These are phyloP conservation scores for Adiantum capillusveneris DNA, from an alignment of 75 land plant genomes.

Conservation along the genomic window DNA sequence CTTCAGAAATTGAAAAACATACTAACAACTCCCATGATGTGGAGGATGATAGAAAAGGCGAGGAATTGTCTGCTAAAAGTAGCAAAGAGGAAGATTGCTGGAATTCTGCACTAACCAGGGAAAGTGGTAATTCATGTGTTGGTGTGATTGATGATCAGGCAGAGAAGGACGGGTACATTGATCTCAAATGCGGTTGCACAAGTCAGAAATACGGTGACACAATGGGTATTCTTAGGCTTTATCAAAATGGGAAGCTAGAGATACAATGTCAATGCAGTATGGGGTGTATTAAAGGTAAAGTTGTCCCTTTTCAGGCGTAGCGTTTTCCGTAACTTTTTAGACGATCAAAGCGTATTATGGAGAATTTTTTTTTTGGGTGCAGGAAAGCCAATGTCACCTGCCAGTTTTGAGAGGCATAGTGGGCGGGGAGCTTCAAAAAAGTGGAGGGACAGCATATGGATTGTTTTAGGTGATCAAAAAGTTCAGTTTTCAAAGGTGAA, in stretches of 20 bases:
- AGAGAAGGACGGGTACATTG: conserved; percentile 33
- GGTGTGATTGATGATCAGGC: not conserved
- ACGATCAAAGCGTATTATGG: not conserved
- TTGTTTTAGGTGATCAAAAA: conserved; percentile 35
- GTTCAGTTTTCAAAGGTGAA: conserved; percentile 45
- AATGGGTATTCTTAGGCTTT: conserved; percentile 52
- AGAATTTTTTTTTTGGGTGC: not conserved
- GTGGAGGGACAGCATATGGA: conserved; percentile 69
- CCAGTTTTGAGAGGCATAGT: conserved; percentile 70
- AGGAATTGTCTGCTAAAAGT: not conserved
- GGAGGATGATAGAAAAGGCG: not conserved
- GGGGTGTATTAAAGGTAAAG: conserved; percentile 49
- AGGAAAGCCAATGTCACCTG: conserved; percentile 54
- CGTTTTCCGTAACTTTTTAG: not conserved
- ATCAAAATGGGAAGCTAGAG: conserved; percentile 38
- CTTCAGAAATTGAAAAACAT: not conserved
- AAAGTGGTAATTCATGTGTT: not conserved
- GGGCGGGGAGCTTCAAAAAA: conserved; percentile 59
- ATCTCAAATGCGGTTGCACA: conserved; percentile 71
- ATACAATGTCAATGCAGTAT: conserved; percentile 58
- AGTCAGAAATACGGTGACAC: conserved; percentile 69
- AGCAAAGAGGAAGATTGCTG: not conserved
- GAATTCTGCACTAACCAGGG: not conserved
- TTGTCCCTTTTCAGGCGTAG: not conserved
- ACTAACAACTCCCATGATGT: not conserved